Base-by-base conservation (phyloP, 352 stramenopile species). In the Aphanomyces astaci region DNA sequence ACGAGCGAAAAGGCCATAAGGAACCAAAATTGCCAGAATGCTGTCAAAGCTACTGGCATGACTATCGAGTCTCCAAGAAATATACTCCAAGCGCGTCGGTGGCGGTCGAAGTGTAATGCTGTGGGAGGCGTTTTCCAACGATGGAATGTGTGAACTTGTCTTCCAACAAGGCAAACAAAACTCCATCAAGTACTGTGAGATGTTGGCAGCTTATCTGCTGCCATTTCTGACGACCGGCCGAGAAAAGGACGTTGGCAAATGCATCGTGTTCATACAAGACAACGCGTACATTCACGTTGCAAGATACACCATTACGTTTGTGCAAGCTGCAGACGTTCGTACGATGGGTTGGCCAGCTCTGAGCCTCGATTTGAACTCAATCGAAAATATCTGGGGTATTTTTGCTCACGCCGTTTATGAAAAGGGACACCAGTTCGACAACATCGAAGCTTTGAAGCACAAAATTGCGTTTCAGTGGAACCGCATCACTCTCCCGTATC, bases 131-230 rank as follows among this genome's bases (percentile, higher is more conserved):
- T 62, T 62, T 62, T 40, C 24, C 25, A 62, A 39, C 31, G 24
- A 39, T 22, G 52, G 52, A 1, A 62, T 15, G 31, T 39, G 24
- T 39, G 52, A 62, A 28, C 52, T 62, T 25, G 52, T 25, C 1
- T 3, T 62, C 15, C 52, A 39, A 39, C 1, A 39, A 62, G 52
- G 52, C 9, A 62, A 36, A 1, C 52, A 62, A 62, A 25, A 62
- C 36, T 73, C 56, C 3, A 48, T 66, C 9, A 30, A 73, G 39
- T 78, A 80, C 15, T 33, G 72, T 0, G 71, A 71, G n/a, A 78
- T 64, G 0, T 1, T 78, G 0, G 73, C 63, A 1, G 46, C 75
- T 22, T 75, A 66, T 17, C 15, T 78, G 9, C 40, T 80, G 4
- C 71, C 71, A 0, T 76, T 68, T 63, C 52, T 62, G 10, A 25